Percentiles rank a stretch among this genome's conserved stretches.
Evolutionary conservation across 352 stramenopile species (phyloP).

Genomic region (Globisporangium spinosum): DNA sequence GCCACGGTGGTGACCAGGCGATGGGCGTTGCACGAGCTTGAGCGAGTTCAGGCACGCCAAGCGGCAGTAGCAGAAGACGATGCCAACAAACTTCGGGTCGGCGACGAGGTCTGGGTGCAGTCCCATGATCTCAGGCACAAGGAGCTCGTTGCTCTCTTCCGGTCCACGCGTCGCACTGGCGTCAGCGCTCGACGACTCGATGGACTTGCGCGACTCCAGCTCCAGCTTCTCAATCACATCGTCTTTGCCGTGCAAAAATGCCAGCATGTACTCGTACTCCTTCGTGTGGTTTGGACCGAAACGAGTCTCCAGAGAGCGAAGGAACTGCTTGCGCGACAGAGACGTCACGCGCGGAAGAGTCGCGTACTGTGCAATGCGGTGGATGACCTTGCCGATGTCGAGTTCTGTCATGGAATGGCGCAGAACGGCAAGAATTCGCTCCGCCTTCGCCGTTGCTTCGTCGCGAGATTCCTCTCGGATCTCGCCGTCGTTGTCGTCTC

Average conservation of each 20-base stretch:
- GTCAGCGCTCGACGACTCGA: conserved; percentile 17
- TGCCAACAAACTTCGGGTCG: conserved; percentile 70
- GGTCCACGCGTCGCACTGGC: background rate
- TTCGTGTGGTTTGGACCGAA: conserved; percentile 53
- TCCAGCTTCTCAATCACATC: conserved; percentile 65
- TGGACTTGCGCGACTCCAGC: conserved; percentile 36
- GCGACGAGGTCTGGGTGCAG: conserved; percentile 69
- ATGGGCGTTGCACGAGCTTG: conserved; percentile 64
- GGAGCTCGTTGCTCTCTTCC: conserved; percentile 26
- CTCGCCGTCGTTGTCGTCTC: conserved; percentile 26
- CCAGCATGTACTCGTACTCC: conserved; percentile 68
- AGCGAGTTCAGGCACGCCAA: conserved; percentile 81
- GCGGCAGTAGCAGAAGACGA: conserved; percentile 81
- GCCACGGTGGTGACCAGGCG: conserved; percentile 40
- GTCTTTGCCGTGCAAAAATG: conserved; percentile 72
- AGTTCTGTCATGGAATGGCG: conserved; percentile 84
- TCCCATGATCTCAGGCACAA: conserved; percentile 72
- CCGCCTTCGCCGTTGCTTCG: conserved; percentile 64
- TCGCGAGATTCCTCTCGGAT: conserved; percentile 73
- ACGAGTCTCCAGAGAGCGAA: conserved; percentile 62
- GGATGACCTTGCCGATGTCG: conserved; percentile 77
- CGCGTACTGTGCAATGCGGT: conserved; percentile 76
- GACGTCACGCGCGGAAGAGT: conserved; percentile 70
- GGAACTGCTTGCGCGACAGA: conserved; percentile 75
- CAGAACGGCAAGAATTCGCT: conserved; percentile 73